phyloP scores from a whole-genome alignment of 306 rosid species.

The Vigna angularis region DNA sequence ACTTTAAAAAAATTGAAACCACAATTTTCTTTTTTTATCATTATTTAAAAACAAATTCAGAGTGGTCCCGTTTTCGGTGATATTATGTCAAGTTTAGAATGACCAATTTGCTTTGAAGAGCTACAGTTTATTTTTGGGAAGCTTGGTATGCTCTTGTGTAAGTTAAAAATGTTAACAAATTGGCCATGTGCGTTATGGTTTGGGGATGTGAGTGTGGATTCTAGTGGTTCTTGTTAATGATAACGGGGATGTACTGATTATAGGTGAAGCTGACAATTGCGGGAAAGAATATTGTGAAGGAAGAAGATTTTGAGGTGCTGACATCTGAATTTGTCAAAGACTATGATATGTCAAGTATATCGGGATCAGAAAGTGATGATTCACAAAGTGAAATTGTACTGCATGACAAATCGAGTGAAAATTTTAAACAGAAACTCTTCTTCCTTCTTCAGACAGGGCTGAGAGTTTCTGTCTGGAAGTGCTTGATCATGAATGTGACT shows the following conservation, averaged over 20 bases:
- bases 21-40: neutral
- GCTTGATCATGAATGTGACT: slow-evolving; percentile 68
- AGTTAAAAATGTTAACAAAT: slow-evolving; percentile 13
- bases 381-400: slow-evolving; percentile 40
- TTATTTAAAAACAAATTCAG: neutral
- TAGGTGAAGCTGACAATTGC: slow-evolving; percentile 90
- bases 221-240: slow-evolving; percentile 9
- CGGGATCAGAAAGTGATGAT: slow-evolving; percentile 89
- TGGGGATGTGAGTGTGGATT: slow-evolving; percentile 15
- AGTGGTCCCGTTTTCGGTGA: neutral
- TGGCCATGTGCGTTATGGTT: neutral
- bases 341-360: slow-evolving; percentile 89
- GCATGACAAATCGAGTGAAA: slow-evolving; percentile 46
- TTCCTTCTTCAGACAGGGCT: slow-evolving; percentile 69
- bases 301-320: slow-evolving; percentile 90
- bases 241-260: slow-evolving; percentile 42
- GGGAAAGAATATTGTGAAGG: slow-evolving; percentile 87
- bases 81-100: neutral
- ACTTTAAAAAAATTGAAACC: neutral
- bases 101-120: neutral
- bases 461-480: slow-evolving; percentile 82
- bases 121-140: neutral
- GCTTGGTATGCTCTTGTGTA: slow-evolving; percentile 9
- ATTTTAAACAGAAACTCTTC: slow-evolving; percentile 64
- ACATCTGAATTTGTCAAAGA: slow-evolving; percentile 87